Evolutionary conservation across 768 basidiomycete species (phyloP).

Genomic region (Leccinum imitatum): DNA sequence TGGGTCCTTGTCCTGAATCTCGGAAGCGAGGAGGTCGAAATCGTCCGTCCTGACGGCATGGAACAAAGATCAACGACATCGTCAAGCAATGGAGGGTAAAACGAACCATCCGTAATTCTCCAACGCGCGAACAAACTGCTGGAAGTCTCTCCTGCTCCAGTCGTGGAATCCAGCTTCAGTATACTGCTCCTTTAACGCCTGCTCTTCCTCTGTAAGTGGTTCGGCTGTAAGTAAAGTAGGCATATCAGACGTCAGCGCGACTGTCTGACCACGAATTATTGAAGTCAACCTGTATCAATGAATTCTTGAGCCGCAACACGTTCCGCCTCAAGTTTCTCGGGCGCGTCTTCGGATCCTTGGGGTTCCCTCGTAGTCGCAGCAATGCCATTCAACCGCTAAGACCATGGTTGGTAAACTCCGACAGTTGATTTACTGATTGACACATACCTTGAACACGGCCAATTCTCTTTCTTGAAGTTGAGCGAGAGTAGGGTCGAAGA

Average conservation of each 20-base stretch:
- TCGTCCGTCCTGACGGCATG: slow-evolving; percentile 52
- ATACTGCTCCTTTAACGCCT: slow-evolving; percentile 72
- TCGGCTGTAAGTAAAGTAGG: slow-evolving; percentile 57
- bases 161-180: slow-evolving; percentile 79
- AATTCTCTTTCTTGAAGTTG: slow-evolving; percentile 90
- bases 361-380: no score
- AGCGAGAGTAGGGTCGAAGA: no score
- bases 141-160: slow-evolving; percentile 94
- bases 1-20: slow-evolving; percentile 80
- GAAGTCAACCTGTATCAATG: slow-evolving; percentile 72
- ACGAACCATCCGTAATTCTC: slow-evolving; percentile 80
- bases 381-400: slow-evolving; percentile 61
- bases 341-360: slow-evolving; percentile 71
- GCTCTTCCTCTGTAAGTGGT: slow-evolving; percentile 86
- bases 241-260: neutral
- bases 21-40: slow-evolving; percentile 68
- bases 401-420: neutral
- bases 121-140: slow-evolving; percentile 78
- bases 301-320: slow-evolving; percentile 75
- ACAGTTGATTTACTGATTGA: neutral
- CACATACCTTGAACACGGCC: slow-evolving; percentile 67
- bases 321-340: slow-evolving; percentile 84
- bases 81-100: neutral
- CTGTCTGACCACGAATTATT: neutral
- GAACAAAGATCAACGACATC: neutral